These are phyloP conservation scores for Starmerella tilneyi DNA, from an alignment of 805 yeast genomes.

Conservation along the genomic window DNA sequence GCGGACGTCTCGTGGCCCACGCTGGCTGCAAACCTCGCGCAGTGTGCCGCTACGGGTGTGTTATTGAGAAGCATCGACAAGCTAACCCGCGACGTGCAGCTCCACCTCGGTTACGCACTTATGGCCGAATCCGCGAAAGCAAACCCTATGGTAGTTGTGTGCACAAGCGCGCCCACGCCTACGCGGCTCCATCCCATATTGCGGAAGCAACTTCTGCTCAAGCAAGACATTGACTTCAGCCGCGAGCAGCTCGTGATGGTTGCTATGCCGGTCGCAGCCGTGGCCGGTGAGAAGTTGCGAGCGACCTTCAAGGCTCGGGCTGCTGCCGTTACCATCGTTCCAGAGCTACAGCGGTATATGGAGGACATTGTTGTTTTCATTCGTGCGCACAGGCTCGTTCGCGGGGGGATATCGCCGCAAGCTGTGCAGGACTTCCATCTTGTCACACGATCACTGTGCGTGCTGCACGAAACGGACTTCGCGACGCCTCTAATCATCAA, in stretches of 20 bases:
- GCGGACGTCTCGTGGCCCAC: constrained; percentile 11
- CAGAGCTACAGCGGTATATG: constrained; percentile 45
- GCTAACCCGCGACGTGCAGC: constrained; percentile 11
- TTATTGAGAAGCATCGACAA: constrained; percentile 12
- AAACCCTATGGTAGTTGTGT: constrained; percentile 7
- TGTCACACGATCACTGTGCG: constrained; percentile 36
- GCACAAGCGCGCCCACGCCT: constrained; percentile 9
- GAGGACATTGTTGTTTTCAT: constrained; percentile 46
- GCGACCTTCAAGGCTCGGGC: background rate
- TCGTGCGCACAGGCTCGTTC: constrained; percentile 46
- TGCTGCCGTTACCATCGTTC: constrained; percentile 33
- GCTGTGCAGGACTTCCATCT: constrained; percentile 37
- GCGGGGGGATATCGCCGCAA: constrained; percentile 43
- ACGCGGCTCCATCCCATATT: constrained; percentile 14
- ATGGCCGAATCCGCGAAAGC: constrained; percentile 1
- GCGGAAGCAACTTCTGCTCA: constrained; percentile 17
- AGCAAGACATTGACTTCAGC: constrained; percentile 10
- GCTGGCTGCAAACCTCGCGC: constrained; percentile 2
- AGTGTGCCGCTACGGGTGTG: background rate
- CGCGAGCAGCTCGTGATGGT: constrained; percentile 13
- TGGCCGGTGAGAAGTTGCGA: background rate
- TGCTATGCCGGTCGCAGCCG: constrained; percentile 6
- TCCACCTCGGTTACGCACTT: constrained; percentile 16
- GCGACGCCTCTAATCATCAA: constrained; percentile 48
- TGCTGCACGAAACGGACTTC: constrained; percentile 35